Percentiles rank a stretch among this genome's conserved stretches.
These are phyloP conservation scores for Chenopodium formosanum DNA, from an alignment of 148 eudicot genomes.

Conservation along the genomic window DNA sequence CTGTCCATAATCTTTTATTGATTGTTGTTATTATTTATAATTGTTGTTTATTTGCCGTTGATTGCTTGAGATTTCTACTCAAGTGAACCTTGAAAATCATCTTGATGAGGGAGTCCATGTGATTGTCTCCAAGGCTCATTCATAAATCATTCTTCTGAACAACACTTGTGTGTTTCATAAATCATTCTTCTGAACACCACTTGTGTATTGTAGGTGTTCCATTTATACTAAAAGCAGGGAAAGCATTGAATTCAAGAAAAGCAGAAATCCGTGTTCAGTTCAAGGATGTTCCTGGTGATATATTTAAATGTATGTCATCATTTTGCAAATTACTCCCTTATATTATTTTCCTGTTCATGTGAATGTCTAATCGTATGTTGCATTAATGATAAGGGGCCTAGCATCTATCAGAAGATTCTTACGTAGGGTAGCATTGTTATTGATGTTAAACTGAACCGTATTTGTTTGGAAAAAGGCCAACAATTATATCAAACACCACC, in stretches of 20 bases:
- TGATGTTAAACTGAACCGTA: neutral
- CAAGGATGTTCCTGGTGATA: constrained; percentile 97
- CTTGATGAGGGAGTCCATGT: neutral
- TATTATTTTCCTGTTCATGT: constrained; percentile 7
- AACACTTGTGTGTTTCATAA: neutral
- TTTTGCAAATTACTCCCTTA: neutral
- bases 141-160: constrained; percentile 7
- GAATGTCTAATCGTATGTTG: neutral
- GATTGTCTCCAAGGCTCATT: constrained; percentile 5
- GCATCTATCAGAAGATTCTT: neutral
- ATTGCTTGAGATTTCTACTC: constrained; percentile 1
- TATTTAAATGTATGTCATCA: constrained; percentile 67
- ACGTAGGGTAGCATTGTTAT: neutral
- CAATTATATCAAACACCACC: no score
- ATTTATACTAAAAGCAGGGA: constrained; percentile 91
- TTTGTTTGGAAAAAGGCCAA: no score
- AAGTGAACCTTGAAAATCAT: neutral
- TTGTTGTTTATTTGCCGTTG: constrained; percentile 4
- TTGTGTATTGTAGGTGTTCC: constrained; percentile 75
- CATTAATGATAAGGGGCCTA: neutral
- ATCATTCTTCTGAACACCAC: constrained; percentile 10
- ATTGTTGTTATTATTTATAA: neutral
- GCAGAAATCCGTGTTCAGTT: constrained; percentile 96
- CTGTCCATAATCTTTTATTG: neutral
- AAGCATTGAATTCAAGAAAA: constrained; percentile 81